phyloP scores from a whole-genome alignment of 768 basidiomycete species.

The Auricularia sp. region DNA sequence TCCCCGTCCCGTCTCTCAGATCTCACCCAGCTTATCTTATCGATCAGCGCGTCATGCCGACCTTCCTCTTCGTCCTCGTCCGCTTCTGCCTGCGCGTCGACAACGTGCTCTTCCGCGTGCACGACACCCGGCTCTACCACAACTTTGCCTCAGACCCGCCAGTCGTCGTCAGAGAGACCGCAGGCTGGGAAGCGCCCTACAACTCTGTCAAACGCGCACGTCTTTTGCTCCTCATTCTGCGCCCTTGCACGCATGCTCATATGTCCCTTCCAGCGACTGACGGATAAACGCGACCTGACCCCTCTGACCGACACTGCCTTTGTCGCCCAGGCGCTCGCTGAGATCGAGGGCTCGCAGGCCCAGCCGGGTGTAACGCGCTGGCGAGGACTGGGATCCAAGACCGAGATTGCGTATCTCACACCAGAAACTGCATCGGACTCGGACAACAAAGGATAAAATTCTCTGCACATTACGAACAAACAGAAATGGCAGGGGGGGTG shows the following conservation, averaged over 20 bases:
- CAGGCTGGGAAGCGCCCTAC: conserved; percentile 89
- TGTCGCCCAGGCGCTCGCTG: conserved; percentile 60
- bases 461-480: no score
- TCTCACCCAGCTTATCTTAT: background rate
- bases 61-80: conserved; percentile 80
- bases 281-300: conserved; percentile 68
- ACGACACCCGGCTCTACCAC: conserved; percentile 86
- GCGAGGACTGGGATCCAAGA: conserved; percentile 64
- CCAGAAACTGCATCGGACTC: background rate
- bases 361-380: conserved; percentile 69
- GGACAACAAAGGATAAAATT: no score
- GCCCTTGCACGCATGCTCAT: background rate
- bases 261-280: conserved; percentile 40
- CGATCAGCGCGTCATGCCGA: conserved; percentile 88
- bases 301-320: conserved; percentile 82
- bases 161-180: conserved; percentile 64
- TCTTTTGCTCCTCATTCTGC: background rate
- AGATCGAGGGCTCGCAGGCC: conserved; percentile 47
- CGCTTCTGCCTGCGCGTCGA: conserved; percentile 94
- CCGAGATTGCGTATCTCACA: conserved; percentile 36
- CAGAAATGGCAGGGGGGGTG: background rate
- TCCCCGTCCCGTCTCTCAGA: background rate
- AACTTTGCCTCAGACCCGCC: conserved; percentile 55
- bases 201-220: conserved; percentile 66
- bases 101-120: conserved; percentile 81